A percentile compares a stretch with the other conserved stretches of the same genome.
phyloP scores from a whole-genome alignment of 352 stramenopile genomes.

The Globisporangium rhizosaccharum region DNA sequence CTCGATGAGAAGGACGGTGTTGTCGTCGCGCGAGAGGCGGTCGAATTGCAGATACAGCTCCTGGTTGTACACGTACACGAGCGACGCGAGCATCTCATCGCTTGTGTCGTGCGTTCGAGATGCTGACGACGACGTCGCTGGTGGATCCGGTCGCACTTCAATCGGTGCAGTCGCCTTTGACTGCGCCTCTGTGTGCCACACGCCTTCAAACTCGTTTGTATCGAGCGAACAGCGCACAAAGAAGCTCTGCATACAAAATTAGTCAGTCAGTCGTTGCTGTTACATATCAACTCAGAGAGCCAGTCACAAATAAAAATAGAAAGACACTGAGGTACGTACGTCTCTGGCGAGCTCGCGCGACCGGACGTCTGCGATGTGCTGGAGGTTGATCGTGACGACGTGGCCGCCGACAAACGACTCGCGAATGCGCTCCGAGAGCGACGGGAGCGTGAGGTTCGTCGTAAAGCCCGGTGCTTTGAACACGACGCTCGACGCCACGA shows the following conservation, averaged over 20 bases:
- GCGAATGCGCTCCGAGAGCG: constrained; percentile 73
- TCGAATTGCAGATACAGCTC: constrained; percentile 83
- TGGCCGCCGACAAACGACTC: constrained; percentile 82
- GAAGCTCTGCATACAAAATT: constrained; percentile 32
- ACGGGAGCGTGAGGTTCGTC: constrained; percentile 79
- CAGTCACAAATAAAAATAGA: constrained; percentile 1
- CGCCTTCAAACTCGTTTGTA: constrained; percentile 79
- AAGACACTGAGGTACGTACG: constrained; percentile 16
- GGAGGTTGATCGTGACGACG: constrained; percentile 65
- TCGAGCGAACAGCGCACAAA: constrained; percentile 83
- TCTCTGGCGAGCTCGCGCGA: constrained; percentile 51
- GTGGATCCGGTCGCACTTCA: constrained; percentile 11
- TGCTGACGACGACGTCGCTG: background rate
- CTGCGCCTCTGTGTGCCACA: constrained; percentile 82
- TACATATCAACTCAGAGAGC: background rate
- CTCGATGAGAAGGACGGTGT: constrained; percentile 77
- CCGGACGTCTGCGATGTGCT: constrained; percentile 61
- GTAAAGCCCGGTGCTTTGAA: constrained; percentile 72
- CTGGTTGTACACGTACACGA: constrained; percentile 76
- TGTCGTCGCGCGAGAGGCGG: constrained; percentile 76
- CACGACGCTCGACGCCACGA: constrained; percentile 81
- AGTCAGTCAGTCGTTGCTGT: background rate
- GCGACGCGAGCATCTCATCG: constrained; percentile 13
- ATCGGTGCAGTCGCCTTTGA: constrained; percentile 42
- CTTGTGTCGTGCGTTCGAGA: constrained; percentile 1